Conservation (phyloP, 768 basidiomycete genomes). For the Amyloporia xantha region DNA sequence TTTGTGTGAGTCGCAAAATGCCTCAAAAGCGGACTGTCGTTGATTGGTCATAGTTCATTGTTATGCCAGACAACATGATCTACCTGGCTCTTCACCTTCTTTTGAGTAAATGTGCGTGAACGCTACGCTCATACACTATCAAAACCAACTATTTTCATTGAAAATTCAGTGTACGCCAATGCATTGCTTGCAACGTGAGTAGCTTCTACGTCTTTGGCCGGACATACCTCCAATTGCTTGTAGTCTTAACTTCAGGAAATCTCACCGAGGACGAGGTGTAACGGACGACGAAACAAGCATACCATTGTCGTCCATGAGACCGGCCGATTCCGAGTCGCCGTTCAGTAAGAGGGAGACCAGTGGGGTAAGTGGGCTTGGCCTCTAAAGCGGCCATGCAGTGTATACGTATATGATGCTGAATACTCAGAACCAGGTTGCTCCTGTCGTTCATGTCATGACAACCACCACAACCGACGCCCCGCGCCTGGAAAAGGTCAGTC, state of each 20-base stretch:
- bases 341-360: neutral
- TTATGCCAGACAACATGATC: slow-evolving; percentile 11
- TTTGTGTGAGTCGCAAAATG: slow-evolving; percentile 2
- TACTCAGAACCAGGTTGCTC: neutral
- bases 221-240: no score
- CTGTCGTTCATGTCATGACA: slow-evolving; percentile 6
- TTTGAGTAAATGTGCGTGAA: slow-evolving; percentile 10
- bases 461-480: slow-evolving; percentile 4
- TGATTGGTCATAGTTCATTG: slow-evolving; percentile 2
- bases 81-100: slow-evolving; percentile 12
- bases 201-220: neutral
- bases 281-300: neutral
- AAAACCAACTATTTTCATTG: neutral
- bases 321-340: neutral
- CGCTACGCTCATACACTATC: neutral
- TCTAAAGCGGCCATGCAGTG: no score
- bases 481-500: neutral
- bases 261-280: neutral
- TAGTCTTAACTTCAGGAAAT: slow-evolving; percentile 10
- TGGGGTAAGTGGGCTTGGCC: neutral
- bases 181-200: slow-evolving; percentile 10
- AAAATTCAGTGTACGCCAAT: slow-evolving; percentile 13
- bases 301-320: neutral
- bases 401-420: neutral
- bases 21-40: neutral